Conservation (phyloP, 805 yeast species). For the Wickerhamiella vanderwaltii region DNA sequence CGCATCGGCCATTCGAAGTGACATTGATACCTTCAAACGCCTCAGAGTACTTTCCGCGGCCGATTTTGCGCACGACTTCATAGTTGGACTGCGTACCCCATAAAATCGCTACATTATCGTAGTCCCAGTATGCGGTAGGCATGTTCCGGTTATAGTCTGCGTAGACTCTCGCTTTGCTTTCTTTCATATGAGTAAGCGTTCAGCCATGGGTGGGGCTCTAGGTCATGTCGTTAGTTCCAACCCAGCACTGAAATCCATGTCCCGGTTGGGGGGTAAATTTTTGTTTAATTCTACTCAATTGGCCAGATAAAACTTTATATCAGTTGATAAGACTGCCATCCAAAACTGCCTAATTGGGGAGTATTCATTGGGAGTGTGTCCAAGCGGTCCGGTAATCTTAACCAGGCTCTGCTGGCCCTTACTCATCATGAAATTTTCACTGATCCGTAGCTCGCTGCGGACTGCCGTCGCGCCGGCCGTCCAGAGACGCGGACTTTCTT, state of each 20-base stretch:
- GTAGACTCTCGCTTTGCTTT: conserved; percentile 63
- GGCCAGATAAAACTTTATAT: no score
- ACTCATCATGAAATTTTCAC: conserved; percentile 10
- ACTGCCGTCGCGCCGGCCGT: not conserved
- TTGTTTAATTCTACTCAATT: no score
- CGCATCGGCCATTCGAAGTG: conserved; percentile 50
- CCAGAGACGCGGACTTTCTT: not conserved
- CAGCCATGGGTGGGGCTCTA: no score
- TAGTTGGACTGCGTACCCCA: conserved; percentile 84
- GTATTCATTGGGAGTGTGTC: no score
- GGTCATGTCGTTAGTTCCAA: no score
- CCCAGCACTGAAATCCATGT: no score
- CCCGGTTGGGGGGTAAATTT: no score
- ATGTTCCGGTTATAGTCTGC: conserved; percentile 64
- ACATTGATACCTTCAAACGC: conserved; percentile 73
- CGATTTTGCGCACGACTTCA: conserved; percentile 73
- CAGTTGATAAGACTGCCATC: no score
- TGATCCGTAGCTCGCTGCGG: not conserved
- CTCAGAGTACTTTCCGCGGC: conserved; percentile 89
- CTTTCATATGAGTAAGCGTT: conserved; percentile 16
- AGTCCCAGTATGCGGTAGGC: conserved; percentile 80
- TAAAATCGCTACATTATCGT: conserved; percentile 52
- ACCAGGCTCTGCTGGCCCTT: no score
- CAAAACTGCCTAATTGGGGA: no score
- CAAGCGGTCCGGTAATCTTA: no score